These are phyloP conservation scores for Reutealis trisperma DNA, from an alignment of 345 rosid genomes.

Conservation along the genomic window DNA sequence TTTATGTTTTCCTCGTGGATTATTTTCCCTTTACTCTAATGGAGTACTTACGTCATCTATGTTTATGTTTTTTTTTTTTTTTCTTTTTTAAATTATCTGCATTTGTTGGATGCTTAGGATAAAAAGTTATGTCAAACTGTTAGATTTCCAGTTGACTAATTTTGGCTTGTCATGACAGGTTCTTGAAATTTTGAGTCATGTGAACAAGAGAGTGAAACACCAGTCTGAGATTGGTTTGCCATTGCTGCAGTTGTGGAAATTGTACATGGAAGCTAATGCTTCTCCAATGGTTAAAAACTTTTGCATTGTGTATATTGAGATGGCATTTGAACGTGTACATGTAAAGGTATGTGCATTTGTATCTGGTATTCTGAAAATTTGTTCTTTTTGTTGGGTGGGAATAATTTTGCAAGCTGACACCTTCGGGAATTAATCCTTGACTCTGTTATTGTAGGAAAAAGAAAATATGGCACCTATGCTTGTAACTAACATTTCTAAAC, in stretches of 20 bases:
- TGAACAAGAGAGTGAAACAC: conserved; percentile 93
- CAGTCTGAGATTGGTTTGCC: conserved; percentile 80
- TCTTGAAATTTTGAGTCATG: conserved; percentile 93
- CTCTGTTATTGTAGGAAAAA: conserved; percentile 58
- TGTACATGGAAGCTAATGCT: conserved; percentile 59
- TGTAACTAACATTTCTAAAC: conserved; percentile 60
- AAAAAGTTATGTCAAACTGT: not conserved
- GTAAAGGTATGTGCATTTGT: conserved; percentile 51
- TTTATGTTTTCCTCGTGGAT: too few species aligned
- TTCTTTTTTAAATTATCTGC: not conserved
- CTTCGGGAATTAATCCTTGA: conserved; percentile 20
- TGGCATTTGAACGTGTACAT: conserved; percentile 81
- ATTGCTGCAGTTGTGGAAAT: conserved; percentile 61
- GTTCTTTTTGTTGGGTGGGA: conserved; percentile 14
- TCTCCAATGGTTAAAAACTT: conserved; percentile 81
- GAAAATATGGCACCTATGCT: conserved; percentile 71
- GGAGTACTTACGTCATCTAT: not conserved
- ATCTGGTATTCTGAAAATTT: conserved; percentile 4
- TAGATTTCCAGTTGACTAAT: not conserved
- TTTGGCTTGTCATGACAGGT: conserved; percentile 48
- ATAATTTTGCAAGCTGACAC: conserved; percentile 2
- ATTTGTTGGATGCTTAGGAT: not conserved
- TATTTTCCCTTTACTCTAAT: not conserved
- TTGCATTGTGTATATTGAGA: conserved; percentile 87
- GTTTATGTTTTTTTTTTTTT: not conserved